Evolutionary conservation across 2,329 filamentous ascomycete species (phyloP).

Genomic region (Coniella vitis): DNA sequence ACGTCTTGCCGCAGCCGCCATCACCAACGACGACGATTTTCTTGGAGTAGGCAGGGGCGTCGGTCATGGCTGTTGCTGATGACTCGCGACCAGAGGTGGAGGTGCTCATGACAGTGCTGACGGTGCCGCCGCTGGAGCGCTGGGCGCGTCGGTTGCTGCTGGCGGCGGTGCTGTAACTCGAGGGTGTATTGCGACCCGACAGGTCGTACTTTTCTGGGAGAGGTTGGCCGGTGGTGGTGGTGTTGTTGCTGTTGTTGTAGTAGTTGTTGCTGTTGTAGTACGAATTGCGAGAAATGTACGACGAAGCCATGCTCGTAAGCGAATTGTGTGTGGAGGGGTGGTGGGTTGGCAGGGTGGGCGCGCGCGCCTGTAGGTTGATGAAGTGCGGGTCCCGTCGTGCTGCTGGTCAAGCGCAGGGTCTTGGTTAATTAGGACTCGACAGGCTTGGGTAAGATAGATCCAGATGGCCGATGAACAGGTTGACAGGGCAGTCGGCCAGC

Average conservation of each 20-base stretch:
- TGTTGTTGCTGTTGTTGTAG: constrained; percentile 38
- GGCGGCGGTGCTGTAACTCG: constrained; percentile 2
- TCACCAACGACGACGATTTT: constrained; percentile 99
- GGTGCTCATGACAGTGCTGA: constrained; percentile 75
- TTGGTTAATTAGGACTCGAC: too few relatives aligned
- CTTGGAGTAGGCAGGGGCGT: constrained; percentile 91
- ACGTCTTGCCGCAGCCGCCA: constrained; percentile 97
- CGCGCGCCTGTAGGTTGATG: too few relatives aligned
- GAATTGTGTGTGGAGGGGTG: neutral
- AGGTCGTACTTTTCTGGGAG: constrained; percentile 34
- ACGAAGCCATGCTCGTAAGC: constrained; percentile 39
- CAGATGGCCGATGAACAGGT: too few relatives aligned
- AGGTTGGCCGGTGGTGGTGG: constrained; percentile 20
- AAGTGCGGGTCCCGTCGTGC: too few relatives aligned
- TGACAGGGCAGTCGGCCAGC: too few relatives aligned
- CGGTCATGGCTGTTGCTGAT: constrained; percentile 76
- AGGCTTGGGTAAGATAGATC: too few relatives aligned
- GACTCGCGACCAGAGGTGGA: constrained; percentile 66
- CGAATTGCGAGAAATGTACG: constrained; percentile 47
- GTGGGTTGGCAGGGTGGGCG: neutral
- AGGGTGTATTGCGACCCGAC: constrained; percentile 14
- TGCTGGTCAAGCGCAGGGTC: too few relatives aligned
- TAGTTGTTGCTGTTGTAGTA: constrained; percentile 44
- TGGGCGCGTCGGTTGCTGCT: constrained; percentile 39
- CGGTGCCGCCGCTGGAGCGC: constrained; percentile 80